Conservation (phyloP, 129 eudicot genomes). For the Flaveria trinervia region DNA sequence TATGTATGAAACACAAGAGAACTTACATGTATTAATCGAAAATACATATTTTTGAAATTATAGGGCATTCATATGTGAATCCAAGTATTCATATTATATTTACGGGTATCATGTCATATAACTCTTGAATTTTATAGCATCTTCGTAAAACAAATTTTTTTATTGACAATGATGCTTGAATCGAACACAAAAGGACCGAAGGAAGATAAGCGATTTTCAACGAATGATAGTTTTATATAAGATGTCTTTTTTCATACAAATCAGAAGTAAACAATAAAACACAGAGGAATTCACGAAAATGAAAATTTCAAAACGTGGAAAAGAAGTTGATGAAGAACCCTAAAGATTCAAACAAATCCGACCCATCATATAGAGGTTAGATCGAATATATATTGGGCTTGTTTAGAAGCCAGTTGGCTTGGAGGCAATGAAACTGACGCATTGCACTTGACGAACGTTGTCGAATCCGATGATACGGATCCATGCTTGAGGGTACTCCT, state of each 20-base stretch:
- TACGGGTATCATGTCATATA: no score
- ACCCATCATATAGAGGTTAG: slow-evolving; percentile 19
- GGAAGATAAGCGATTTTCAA: not conserved
- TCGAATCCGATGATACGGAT: slow-evolving; percentile 2
- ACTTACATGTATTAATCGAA: no score
- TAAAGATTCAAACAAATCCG: slow-evolving; percentile 33
- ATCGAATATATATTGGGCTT: slow-evolving; percentile 1
- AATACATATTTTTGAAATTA: no score
- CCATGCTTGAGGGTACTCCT: slow-evolving; percentile 5
- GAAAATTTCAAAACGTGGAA: not conserved
- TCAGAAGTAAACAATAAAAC: slow-evolving; percentile 34
- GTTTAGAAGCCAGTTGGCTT: not conserved
- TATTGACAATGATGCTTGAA: not conserved
- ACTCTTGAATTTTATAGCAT: no score
- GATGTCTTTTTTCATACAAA: not conserved
- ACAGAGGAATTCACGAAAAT: slow-evolving; percentile 10
- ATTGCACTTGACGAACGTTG: not conserved
- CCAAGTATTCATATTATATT: no score
- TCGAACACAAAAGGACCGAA: not conserved
- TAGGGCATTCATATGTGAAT: no score
- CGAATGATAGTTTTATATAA: not conserved
- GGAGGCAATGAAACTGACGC: not conserved
- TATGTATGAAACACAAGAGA: not conserved
- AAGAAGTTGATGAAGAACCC: slow-evolving; percentile 22
- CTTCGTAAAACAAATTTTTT: no score